phyloP scores from a whole-genome alignment of 345 rosid species.

The Acer saccharum region DNA sequence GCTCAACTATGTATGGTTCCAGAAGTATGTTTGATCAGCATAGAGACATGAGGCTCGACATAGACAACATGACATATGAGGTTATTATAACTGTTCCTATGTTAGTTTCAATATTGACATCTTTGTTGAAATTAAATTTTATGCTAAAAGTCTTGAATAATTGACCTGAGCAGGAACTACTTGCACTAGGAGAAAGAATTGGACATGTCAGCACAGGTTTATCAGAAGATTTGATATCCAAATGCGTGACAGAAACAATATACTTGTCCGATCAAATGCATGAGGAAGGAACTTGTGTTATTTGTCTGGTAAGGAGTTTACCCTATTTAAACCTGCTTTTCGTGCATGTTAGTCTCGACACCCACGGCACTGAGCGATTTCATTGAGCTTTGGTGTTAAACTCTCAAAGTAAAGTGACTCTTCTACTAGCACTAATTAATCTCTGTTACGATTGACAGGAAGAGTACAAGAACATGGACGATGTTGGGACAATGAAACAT shows the following conservation, averaged over 20 bases:
- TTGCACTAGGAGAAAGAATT: conserved; percentile 87
- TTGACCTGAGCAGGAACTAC: conserved; percentile 62
- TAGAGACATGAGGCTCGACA: conserved; percentile 84
- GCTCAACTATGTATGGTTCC: conserved; percentile 52
- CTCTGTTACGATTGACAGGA: conserved; percentile 47
- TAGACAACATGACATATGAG: conserved; percentile 90
- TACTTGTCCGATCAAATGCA: conserved; percentile 43
- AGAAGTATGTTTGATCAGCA: conserved; percentile 67
- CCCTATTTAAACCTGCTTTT: not conserved
- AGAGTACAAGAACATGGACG: conserved; percentile 65
- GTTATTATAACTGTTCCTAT: conserved; percentile 29
- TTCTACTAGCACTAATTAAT: not conserved
- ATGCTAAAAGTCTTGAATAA: conserved; percentile 6
- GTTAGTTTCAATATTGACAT: conserved; percentile 10
- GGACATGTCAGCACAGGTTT: conserved; percentile 84
- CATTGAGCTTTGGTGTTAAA: not conserved
- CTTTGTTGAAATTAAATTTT: not conserved
- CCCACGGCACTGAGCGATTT: not conserved
- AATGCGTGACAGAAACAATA: conserved; percentile 52
- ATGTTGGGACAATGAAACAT: conserved; percentile 48
- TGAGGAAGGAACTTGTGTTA: conserved; percentile 62
- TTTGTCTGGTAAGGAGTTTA: conserved; percentile 72
- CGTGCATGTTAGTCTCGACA: not conserved
- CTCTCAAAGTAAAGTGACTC: not conserved
- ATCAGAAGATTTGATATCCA: conserved; percentile 55